Evolutionary conservation across 345 rosid genomes (phyloP), one percentile per base, ranked within the genome.

Genomic region (Angophora floribunda): DNA sequence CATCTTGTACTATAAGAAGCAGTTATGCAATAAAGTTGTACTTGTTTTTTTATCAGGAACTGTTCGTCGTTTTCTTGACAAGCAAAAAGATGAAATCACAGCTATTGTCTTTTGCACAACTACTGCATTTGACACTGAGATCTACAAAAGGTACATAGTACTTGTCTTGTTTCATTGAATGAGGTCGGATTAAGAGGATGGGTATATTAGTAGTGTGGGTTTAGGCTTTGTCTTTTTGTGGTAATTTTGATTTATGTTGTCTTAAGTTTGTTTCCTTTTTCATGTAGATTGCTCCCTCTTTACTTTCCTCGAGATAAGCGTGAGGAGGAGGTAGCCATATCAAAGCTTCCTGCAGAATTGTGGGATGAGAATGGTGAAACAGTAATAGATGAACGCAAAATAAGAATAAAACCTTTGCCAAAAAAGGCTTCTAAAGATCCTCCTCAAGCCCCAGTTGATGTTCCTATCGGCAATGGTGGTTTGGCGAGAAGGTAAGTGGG

Each of bases 281-380:
- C 52, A 17, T 94, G 91, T 89, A 98, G 99, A 93, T 92, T 98
- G 92, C 98, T 98, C 85, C 99, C 99, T 1, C 95, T 98, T 90
- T 98, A 98, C 93, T 97, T 98, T 91, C 99, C 99, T 86, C 98
- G 99, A 88, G 99, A 96, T 87, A 95, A 97, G 88, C 96, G 93
- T 86, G 99, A 98, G 91, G 99, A 97, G 94, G 97, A 94, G 89
- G 91, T 94, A 86, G 97, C 99, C 88, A 93, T 94, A 67, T 94
- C 95, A 87, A 98, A 98, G 92, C 99, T 98, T 90, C 99, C 99
- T 65, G 95, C 97, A 89, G 99, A 98, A 91, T 96, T 95, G 88
- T 98, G 99, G 90, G 99, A 98, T 93, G 99, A 98, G 89, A 98
- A 98, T 93, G 99, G 99, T 52, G 99, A 96, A 92, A 95, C 99